Evolutionary conservation across 805 yeast species (phyloP).

Genomic region (Candida pseudofarinosa): DNA sequence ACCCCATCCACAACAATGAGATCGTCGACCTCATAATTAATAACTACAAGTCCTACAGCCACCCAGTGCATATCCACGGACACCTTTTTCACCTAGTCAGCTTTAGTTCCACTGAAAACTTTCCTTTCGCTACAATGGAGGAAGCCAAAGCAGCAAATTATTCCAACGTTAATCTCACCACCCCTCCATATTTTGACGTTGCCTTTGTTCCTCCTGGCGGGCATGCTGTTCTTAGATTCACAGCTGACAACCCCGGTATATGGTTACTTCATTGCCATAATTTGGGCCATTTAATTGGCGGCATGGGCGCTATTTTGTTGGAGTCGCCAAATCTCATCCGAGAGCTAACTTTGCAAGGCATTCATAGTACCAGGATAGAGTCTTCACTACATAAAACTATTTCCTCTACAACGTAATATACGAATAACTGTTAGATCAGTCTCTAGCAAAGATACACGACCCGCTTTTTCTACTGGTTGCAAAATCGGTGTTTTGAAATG

Average conservation of each 20-base stretch:
- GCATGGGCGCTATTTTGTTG: slow-evolving; percentile 17
- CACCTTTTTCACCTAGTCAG: slow-evolving; percentile 28
- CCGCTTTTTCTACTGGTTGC: not conserved
- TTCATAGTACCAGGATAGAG: too few relatives aligned
- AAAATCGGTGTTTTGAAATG: too few relatives aligned
- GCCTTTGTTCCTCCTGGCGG: slow-evolving; percentile 27
- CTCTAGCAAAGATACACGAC: too few relatives aligned
- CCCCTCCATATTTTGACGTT: slow-evolving; percentile 24
- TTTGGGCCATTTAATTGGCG: slow-evolving; percentile 29
- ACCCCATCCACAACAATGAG: slow-evolving; percentile 17
- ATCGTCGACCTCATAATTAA: slow-evolving; percentile 29
- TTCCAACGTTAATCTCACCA: slow-evolving; percentile 11
- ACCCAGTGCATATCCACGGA: slow-evolving; percentile 35
- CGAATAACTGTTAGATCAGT: too few relatives aligned
- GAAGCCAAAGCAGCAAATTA: slow-evolving; percentile 19
- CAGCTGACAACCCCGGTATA: slow-evolving; percentile 29
- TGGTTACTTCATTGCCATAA: slow-evolving; percentile 35
- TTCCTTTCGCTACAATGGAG: slow-evolving; percentile 19
- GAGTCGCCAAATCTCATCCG: not conserved
- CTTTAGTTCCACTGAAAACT: slow-evolving; percentile 17
- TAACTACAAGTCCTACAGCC: slow-evolving; percentile 24
- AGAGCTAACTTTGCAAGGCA: not conserved
- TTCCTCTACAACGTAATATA: too few relatives aligned
- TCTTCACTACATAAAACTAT: too few relatives aligned
- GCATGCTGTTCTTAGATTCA: slow-evolving; percentile 26